Base-by-base conservation (phyloP, 805 yeast species). In the Candida xiaguanensis region DNA sequence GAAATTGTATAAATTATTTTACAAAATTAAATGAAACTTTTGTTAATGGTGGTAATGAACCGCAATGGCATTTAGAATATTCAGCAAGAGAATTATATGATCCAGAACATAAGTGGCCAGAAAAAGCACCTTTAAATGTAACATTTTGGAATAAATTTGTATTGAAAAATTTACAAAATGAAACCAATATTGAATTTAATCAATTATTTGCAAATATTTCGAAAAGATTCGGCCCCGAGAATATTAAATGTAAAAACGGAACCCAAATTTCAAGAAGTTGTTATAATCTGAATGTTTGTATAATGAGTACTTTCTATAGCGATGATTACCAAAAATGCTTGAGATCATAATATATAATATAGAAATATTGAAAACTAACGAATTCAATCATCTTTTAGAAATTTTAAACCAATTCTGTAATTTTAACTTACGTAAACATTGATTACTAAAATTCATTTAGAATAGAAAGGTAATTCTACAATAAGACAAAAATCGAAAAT, bases 31-130 rank as follows among this genome's bases (percentile, higher is more conserved):
- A 81, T 53, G 76, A 72, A 36, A 77, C 83, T 11, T 76, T 71
- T 53, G 53, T 56, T 33, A 70, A 70, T 39, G 68, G 72, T 16
- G 77, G 78, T 13, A 62, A 55, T 18, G 85, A 78, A 47, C 82
- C 85, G 13, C 57, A 55, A 16, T 82, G 88, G 89, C 54, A 64
- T 40, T 70, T 66, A 39, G 82, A 78, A 46, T 82, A 82, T 57
- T 74, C 81, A 34, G 78, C 86, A 1, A 71, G 90, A 56, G 77
- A 73, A 1, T 61, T 67, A 2, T 82, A 78, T 44, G 75, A 72
- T 38, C 63, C 74, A 13, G 53, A 69, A 8, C 57, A 61, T 2
- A 53, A 61, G 11, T 82, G 88, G 88, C 85, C 87, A 14, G 47
- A 41, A 8, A 44, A 54, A 6, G 65, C 81, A 9, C 85, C 87